Base-by-base conservation (phyloP, 2,329 filamentous ascomycete species). In the Hymenoscyphus repandus region DNA sequence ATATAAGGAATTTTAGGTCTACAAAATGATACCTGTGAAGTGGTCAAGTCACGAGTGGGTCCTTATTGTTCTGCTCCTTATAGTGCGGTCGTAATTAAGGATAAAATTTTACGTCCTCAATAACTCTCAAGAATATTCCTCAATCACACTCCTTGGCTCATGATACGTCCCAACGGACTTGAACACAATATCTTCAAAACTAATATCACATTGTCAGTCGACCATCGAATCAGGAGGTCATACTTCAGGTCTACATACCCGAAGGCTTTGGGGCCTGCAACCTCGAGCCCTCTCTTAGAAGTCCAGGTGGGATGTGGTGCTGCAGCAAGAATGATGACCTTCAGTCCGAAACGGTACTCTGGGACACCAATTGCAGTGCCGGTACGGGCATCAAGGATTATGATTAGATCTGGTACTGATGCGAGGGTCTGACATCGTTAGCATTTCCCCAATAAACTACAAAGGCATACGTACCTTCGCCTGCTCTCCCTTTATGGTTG, bases 271-370 rank as follows among this genome's bases (percentile, higher is more conserved):
- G 75, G 75, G 0, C 76, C 76, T 36, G 75, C 75, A 55, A 77
- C 70, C 48, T 74, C 70, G 50, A 78, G 55, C 0, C 76, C 78
- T 18, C 67, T 65, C 12, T 67, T 60, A 2, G 74, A 76, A 0
- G 73, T 78, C 77, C 78, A 82, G 36, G 73, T 68, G 6, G 76
- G 75, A 39, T 74, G 77, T 49, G 75, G 76, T 1, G 75, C 74
- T 27, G 80, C 76, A 0, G 74, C 78, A 40, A 82, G 62, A 0
- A 81, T 75, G 0, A 72, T 69, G 1, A 79, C 76, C 38, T 73
- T 63, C 41, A 76, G 65, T 1, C 77, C 77, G 53, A 79, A 80
- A 42, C 74, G 69, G 63, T 76, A 79, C 58, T 80, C 77, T 1
- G 75, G 76, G 37, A 76, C 74, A 2, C 76, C 77, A 6, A 80